Base-by-base conservation (phyloP, 768 basidiomycete genomes). In the Amanita brunnescens region DNA sequence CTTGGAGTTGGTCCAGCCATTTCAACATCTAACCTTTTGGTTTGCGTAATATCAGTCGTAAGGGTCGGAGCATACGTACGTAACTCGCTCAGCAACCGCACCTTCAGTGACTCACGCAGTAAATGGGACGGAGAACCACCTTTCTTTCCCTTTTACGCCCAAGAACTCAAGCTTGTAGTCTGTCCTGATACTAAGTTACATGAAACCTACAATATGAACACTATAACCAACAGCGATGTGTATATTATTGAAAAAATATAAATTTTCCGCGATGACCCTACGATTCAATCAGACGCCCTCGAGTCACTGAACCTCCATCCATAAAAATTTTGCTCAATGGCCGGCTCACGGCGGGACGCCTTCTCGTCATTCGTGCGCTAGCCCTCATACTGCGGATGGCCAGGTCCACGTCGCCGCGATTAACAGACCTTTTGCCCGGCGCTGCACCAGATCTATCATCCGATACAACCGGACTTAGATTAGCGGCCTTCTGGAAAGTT, bases 321-420 rank as follows among this genome's bases (percentile, higher is more conserved):
- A 87, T 58, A 59, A 91, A 89, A 24, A 92, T 88, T 74, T 85
- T 87, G 69, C 85, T 88, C 48, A 87, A 62, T 2, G 81, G 84
- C 42, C 82, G 70, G 6, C 62, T 58, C 16, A 71, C 26, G 29
- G 49, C 24, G n/a, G 49, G 24, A 13, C 40, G 33, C 30, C 20
- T 34, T 30, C 70, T 41, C 79, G 73, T 23, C 65, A 67, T 54
- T 80, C 70, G 41, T 78, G 71, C 61, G 32, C 82, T 91, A 43
- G 77, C 78, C 39, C 79, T 78, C 71, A 92, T 78, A 54, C 83
- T 91, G 14, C 87, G 81, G 35, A 97, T 85, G 1, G 87, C 87
- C 59, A 87, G 79, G 57, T 97, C 91, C 29, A 95, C 67, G 49
- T 86, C 85, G 8, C 92, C 92, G 33, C 84, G 78, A 6, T 83